These are phyloP conservation scores for Phylloporus rhodoxanthus DNA, from an alignment of 768 basidiomycete species.

Conservation along the genomic window DNA sequence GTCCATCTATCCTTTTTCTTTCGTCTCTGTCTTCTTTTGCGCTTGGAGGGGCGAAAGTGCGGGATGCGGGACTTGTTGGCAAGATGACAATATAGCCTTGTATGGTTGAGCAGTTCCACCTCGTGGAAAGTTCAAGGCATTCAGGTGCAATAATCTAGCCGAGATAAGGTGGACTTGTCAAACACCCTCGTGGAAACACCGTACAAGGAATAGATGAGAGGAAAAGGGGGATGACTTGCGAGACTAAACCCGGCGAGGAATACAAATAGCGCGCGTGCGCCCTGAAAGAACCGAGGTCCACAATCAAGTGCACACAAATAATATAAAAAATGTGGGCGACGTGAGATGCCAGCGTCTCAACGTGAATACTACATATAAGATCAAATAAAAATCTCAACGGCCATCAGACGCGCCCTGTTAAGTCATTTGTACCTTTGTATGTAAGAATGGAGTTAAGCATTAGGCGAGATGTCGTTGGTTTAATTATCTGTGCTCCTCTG, in stretches of 20 bases:
- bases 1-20: background rate
- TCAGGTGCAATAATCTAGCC: constrained; percentile 19
- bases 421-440: background rate
- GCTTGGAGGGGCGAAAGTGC: background rate
- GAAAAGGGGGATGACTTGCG: background rate
- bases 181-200: background rate
- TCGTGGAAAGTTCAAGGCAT: constrained; percentile 28
- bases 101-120: constrained; percentile 18
- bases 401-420: background rate
- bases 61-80: background rate
- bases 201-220: background rate
- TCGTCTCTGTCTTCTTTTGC: background rate
- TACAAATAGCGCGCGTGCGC: background rate
- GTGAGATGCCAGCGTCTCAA: background rate
- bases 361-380: background rate
- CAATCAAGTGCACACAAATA: background rate
- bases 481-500: background rate
- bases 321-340: background rate
- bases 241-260: background rate
- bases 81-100: constrained; percentile 20
- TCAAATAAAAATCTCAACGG: background rate
- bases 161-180: constrained; percentile 14
- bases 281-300: background rate
- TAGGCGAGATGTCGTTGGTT: background rate
- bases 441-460: background rate